Evolutionary conservation across 2,329 filamentous ascomycete genomes (phyloP).

Genomic region (Colletotrichum aenigma): DNA sequence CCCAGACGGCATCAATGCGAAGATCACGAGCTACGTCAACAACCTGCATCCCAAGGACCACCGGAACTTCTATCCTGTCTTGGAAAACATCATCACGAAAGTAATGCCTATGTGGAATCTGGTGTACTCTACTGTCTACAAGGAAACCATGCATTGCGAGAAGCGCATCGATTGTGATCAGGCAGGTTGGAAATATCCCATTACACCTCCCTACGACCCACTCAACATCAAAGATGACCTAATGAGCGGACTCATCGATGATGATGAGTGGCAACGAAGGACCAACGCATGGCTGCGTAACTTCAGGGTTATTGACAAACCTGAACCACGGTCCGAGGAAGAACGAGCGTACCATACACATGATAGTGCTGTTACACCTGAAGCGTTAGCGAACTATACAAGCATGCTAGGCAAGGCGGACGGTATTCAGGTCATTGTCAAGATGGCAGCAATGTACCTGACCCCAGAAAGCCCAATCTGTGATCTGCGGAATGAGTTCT

Average conservation of each 20-base stretch:
- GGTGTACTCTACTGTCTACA: background rate
- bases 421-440: background rate
- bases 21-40: background rate
- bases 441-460: background rate
- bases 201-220: background rate
- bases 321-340: background rate
- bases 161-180: background rate
- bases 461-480: background rate
- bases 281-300: background rate
- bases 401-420: background rate
- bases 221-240: background rate
- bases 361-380: background rate
- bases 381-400: background rate
- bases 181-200: background rate
- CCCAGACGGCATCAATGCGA: background rate
- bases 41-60: background rate
- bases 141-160: background rate
- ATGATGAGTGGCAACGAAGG: background rate
- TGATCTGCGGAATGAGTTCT: background rate
- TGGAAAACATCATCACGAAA: background rate
- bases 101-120: background rate
- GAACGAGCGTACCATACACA: background rate
- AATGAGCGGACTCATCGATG: background rate
- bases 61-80: background rate
- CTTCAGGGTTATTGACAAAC: background rate